These are phyloP conservation scores for Aspergillus sp. DNA, from an alignment of 2,329 filamentous ascomycete species.

Conservation along the genomic window DNA sequence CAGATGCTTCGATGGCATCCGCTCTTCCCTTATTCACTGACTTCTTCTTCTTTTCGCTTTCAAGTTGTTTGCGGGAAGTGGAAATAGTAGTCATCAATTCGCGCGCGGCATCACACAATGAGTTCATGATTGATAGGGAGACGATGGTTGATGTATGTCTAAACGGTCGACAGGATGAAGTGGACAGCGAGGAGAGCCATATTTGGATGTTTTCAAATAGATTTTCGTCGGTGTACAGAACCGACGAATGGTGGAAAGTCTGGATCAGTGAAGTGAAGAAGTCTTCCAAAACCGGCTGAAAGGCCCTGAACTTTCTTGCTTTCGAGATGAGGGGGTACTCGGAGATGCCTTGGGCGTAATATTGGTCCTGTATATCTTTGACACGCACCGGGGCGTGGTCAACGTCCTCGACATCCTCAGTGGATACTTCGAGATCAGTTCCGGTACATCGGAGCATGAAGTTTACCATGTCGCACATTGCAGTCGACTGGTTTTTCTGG, in stretches of 20 bases:
- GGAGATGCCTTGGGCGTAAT: conserved; percentile 74
- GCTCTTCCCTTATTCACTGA: conserved; percentile 74
- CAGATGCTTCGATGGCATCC: conserved; percentile 65
- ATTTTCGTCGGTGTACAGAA: conserved; percentile 70
- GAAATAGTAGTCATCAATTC: conserved; percentile 68
- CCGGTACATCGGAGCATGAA: conserved; percentile 66
- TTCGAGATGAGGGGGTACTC: conserved; percentile 91
- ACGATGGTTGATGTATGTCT: conserved; percentile 89
- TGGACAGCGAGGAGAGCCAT: conserved; percentile 90
- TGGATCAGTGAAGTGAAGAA: conserved; percentile 76
- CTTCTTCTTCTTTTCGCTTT: conserved; percentile 68
- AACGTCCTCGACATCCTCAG: conserved; percentile 80
- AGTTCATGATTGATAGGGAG: conserved; percentile 71
- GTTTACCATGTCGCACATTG: conserved; percentile 57
- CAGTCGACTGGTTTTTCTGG: conserved; percentile 50
- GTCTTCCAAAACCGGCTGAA: conserved; percentile 69
- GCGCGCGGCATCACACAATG: conserved; percentile 68
- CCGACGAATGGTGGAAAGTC: conserved; percentile 73
- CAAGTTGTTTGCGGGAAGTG: conserved; percentile 71
- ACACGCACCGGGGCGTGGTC: conserved; percentile 79
- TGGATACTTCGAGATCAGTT: conserved; percentile 71
- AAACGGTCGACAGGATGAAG: conserved; percentile 80
- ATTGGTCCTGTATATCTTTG: conserved; percentile 80
- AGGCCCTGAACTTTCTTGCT: conserved; percentile 68
- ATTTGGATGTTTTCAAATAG: conserved; percentile 84